Evolutionary conservation across 352 stramenopile species (phyloP), one percentile per base, ranked within the genome.

Genomic region (Phytophthora podocarpi): DNA sequence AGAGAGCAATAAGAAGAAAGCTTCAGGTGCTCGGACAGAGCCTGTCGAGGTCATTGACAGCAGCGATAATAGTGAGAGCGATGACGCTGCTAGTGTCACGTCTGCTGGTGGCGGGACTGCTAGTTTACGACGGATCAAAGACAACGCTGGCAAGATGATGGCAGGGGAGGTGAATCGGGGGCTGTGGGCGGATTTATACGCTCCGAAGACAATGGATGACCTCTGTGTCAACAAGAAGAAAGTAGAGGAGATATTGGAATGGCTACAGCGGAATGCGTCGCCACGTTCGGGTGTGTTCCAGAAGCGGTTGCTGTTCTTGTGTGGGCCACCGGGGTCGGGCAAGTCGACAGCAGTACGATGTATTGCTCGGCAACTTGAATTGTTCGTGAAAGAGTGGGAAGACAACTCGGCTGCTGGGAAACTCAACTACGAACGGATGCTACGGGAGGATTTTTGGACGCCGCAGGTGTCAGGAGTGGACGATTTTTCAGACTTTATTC

Each of bases 191-290:
- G 82, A 91, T 30, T 39, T 69, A 12, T 74, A 82, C 37, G 42
- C 49, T 1, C 80, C 83, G 0, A 62, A 68, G 16, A 66, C 52
- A 3, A 64, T 88, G 5, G 78, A 88, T n/a, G 76, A 96, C 1
- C 60, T 96, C 2, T 91, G 83, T 47, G 70, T 96, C 16, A 87
- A 91, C 57, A 91, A 90, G 66, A 93, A 92, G 48, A 96, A 96
- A 63, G 55, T 86, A 9, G 71, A 87, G 27, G 82, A 93, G 53
- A 72, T 96, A 1, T 74, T 64, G 10, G 73, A 80, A 7, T 96
- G 87, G 87, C 36, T 96, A 0, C 31, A 55, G 8, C 32, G 31
- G 3, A 83, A 82, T 43, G 54, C 74, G 20, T 41, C 39, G 9
- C 42, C 47, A 72, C 30, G 28, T 5, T 15, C 68, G 10, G 26